Percentiles rank a stretch among this genome's conserved stretches.
Conservation (phyloP, 2,329 filamentous ascomycete genomes). For the Zymoseptoria brevis region DNA sequence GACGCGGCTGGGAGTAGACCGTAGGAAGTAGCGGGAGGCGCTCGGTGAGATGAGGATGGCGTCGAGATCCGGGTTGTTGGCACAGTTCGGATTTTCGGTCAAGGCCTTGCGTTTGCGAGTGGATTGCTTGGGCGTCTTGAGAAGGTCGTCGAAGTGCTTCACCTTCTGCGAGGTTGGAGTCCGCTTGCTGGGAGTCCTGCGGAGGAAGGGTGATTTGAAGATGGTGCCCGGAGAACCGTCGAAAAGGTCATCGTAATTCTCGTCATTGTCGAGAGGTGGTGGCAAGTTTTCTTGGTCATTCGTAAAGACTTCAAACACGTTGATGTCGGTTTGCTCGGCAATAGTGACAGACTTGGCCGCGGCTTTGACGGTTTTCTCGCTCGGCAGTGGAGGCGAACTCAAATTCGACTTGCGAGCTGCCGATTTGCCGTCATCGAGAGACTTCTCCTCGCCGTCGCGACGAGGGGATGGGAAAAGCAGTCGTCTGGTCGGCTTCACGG, state of each 20-base stretch:
- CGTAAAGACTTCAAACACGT: conserved; percentile 31
- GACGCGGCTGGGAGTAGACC: conserved; percentile 32
- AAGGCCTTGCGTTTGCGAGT: conserved; percentile 28
- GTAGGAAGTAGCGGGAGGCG: conserved; percentile 32
- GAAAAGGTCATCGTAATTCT: conserved; percentile 55
- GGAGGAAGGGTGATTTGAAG: conserved; percentile 42
- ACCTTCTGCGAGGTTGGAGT: conserved; percentile 43
- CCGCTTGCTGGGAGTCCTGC: conserved; percentile 49
- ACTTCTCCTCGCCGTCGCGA: conserved; percentile 55
- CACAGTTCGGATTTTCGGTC: conserved; percentile 23
- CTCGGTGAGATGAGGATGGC: conserved; percentile 30
- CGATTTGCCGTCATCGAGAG: conserved; percentile 44
- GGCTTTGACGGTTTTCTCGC: not conserved
- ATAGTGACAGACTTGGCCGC: conserved; percentile 8
- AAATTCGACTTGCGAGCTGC: not conserved
- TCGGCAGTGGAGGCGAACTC: not conserved
- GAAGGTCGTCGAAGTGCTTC: conserved; percentile 31
- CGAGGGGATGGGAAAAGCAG: conserved; percentile 70
- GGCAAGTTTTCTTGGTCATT: conserved; percentile 53
- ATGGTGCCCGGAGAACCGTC: conserved; percentile 50
- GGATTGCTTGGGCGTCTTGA: conserved; percentile 40
- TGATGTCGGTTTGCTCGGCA: conserved; percentile 14
- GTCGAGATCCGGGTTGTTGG: conserved; percentile 22
- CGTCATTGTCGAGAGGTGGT: conserved; percentile 41
- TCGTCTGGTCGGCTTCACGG: conserved; percentile 54